Base-by-base conservation (phyloP, 495 filamentous ascomycete species). In the Delitschia confertaspora region DNA sequence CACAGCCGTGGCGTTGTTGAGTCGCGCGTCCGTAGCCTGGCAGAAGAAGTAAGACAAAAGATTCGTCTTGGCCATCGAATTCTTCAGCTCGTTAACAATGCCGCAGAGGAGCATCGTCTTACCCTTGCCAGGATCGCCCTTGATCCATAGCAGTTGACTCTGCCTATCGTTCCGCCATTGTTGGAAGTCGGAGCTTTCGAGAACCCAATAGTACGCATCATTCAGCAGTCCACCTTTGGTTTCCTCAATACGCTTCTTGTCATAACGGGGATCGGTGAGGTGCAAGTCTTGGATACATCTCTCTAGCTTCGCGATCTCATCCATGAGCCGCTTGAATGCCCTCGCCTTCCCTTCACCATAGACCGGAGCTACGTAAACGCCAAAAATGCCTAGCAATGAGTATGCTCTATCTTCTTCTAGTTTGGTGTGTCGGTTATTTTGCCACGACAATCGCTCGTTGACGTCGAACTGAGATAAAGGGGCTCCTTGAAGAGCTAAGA, bases 171-270 rank as follows among this genome's bases (percentile, higher is more conserved):
- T 13, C 8, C 34, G 34, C 34, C 17, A 37, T 37, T 13, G 34
- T 55, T 47, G 32, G 47, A 69, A 72, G 16, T 58, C 52, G 1
- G 38, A 2, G 30, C 68, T 49, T 3, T 63, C 39, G 18, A 73
- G 53, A 31, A 72, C 53, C 70, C 67, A 75, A 36, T 24, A 18
- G 42, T 65, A 71, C 7, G 58, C 60, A 34, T 68, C 69, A 17
- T 52, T 25, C 1, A 73, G 38, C 1, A 74, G 46, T 3, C 59
- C 59, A 18, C 62, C 69, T 38, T 70, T 71, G 6, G 42, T 62
- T 4, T 57, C 22, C 45, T 66, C 58, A 39, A 72, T 66, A 23
- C 57, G 60, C 11, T 31, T 35, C 53, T 67, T 68, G 46, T 69
- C 66, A 31, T 54, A 26, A 3, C 46, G 56, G 25, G 44, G 25